Percentiles rank a stretch among this genome's conserved stretches.
Evolutionary conservation across 768 basidiomycete species (phyloP).

Genomic region (Mycena latifolia): DNA sequence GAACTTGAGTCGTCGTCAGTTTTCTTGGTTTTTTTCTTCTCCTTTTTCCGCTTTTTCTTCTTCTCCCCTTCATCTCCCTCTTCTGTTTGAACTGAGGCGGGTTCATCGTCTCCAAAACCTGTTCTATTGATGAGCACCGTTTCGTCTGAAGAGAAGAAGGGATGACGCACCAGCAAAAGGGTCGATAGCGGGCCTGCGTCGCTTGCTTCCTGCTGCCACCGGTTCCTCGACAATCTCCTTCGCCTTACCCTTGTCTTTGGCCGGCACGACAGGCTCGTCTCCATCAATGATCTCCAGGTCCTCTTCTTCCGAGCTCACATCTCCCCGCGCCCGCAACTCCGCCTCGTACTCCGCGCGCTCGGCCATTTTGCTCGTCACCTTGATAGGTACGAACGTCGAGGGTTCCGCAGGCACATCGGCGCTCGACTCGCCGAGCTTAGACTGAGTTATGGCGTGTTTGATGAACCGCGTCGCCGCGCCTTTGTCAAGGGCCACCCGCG

Average conservation of each 20-base stretch:
- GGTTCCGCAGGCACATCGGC: constrained; percentile 44
- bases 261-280: constrained; percentile 37
- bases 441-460: constrained; percentile 82
- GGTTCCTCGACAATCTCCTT: constrained; percentile 37
- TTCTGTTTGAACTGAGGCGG: constrained; percentile 19
- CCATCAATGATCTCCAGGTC: constrained; percentile 57
- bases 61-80: constrained; percentile 28
- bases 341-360: constrained; percentile 74
- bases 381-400: constrained; percentile 57
- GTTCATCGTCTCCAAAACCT: constrained; percentile 53
- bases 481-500: constrained; percentile 74
- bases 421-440: constrained; percentile 51
- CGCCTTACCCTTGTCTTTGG: constrained; percentile 54
- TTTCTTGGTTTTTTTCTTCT: constrained; percentile 29
- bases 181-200: constrained; percentile 68
- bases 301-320: constrained; percentile 57
- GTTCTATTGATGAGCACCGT: constrained; percentile 1
- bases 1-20: constrained; percentile 3
- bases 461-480: constrained; percentile 87
- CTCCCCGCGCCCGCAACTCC: constrained; percentile 61
- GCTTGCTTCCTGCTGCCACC: constrained; percentile 48
- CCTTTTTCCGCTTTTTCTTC: constrained; percentile 25
- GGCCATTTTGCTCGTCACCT: constrained; percentile 81
- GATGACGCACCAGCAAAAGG: constrained; percentile 70
- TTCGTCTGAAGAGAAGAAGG: background rate